phyloP scores from a whole-genome alignment of 192 early-diverging fungal genomes.

The Coemansia erecta region DNA sequence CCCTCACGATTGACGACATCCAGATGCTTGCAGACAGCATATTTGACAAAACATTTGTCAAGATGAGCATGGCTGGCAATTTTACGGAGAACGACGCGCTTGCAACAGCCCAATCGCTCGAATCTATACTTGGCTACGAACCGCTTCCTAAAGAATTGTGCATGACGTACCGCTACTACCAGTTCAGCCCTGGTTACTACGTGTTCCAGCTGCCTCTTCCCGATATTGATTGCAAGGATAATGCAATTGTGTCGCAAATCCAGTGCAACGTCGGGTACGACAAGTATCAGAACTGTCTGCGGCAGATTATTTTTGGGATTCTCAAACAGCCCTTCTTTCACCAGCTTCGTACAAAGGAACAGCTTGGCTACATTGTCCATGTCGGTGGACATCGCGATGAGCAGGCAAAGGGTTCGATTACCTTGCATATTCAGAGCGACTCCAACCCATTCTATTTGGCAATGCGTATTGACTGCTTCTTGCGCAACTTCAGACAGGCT shows the following conservation, averaged over 20 bases:
- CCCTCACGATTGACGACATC: constrained; percentile 68
- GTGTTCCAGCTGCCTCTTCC: constrained; percentile 12
- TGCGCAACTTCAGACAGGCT: constrained; percentile 53
- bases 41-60: constrained; percentile 61
- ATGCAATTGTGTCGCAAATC: constrained; percentile 71
- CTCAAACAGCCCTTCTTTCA: constrained; percentile 79
- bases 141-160: constrained; percentile 36
- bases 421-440: constrained; percentile 81
- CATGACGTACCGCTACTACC: background rate
- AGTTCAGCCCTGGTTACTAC: constrained; percentile 26
- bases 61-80: constrained; percentile 83
- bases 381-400: constrained; percentile 14
- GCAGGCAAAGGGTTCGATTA: constrained; percentile 23
- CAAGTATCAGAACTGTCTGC: constrained; percentile 53
- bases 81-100: constrained; percentile 62
- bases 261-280: constrained; percentile 70
- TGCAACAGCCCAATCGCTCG: constrained; percentile 50
- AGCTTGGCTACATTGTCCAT: constrained; percentile 65
- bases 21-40: constrained; percentile 68
- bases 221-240: constrained; percentile 76
- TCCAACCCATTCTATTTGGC: constrained; percentile 74
- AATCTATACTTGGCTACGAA: constrained; percentile 56
- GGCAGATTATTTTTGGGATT: constrained; percentile 69
- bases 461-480: constrained; percentile 72
- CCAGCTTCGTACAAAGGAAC: constrained; percentile 85